Evolutionary conservation across 208 protist genomes (phyloP).

Genomic region (Acanthamoeba castellanii): DNA sequence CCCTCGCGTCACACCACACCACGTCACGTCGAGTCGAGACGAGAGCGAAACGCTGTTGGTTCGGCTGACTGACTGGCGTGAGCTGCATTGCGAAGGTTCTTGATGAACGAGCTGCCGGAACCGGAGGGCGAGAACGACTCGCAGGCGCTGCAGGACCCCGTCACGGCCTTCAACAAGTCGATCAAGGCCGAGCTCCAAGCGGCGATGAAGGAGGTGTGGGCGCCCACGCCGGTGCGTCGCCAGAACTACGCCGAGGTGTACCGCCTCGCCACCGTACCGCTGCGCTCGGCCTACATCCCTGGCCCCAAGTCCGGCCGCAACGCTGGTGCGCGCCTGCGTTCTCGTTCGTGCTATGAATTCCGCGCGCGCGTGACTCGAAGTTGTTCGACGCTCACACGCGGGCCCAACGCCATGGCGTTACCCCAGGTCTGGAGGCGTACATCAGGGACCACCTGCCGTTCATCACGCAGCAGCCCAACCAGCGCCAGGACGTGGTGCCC

Average conservation of each 20-base stretch:
- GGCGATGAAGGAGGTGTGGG: conserved; percentile 42
- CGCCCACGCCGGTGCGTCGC: conserved; percentile 19
- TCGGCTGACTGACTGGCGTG: too few relatives aligned
- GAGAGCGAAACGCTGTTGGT: not conserved
- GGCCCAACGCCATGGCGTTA: not conserved
- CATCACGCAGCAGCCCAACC: conserved; percentile 61
- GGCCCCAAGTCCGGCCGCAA: conserved; percentile 30
- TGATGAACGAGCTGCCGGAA: conserved; percentile 76
- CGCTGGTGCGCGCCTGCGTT: not conserved
- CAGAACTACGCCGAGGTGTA: conserved; percentile 52
- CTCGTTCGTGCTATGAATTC: too few relatives aligned
- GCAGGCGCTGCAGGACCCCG: conserved; percentile 27
- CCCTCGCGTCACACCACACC: not conserved
- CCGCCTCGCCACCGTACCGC: conserved; percentile 9
- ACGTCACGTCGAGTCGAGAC: too few relatives aligned
- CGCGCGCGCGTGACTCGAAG: too few relatives aligned
- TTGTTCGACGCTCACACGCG: too few relatives aligned
- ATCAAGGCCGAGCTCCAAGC: conserved; percentile 47
- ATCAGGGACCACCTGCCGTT: conserved; percentile 65
- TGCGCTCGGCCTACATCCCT: not conserved
- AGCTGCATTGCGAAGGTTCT: conserved; percentile 3
- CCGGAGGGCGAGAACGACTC: conserved; percentile 29
- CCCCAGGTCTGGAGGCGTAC: conserved; percentile 48
- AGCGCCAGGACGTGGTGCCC: conserved; percentile 71
- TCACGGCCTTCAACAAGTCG: conserved; percentile 40